Conservation (phyloP, 2,329 filamentous ascomycete species). For the Beauveria medogensis region DNA sequence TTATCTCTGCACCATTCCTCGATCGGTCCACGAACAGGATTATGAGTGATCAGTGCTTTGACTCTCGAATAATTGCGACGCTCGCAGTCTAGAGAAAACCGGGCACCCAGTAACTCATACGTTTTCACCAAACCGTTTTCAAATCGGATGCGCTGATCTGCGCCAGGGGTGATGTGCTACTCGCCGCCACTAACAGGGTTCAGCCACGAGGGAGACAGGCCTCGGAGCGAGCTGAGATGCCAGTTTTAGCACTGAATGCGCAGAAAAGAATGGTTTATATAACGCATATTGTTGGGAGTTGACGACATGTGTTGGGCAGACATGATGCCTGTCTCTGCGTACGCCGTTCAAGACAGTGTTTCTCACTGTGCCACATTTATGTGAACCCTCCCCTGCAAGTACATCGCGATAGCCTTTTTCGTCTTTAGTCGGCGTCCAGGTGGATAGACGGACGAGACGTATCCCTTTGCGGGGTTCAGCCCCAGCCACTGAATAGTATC, state of each 20-base stretch:
- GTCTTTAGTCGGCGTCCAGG: neutral
- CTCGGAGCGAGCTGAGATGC: neutral
- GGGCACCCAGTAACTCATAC: neutral
- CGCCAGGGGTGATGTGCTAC: neutral
- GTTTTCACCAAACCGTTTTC: neutral
- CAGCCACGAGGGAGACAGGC: neutral
- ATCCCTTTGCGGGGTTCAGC: no score
- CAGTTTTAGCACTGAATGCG: neutral
- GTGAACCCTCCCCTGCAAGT: neutral
- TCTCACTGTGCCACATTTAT: neutral
- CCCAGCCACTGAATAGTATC: no score
- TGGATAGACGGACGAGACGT: no score
- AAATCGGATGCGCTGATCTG: neutral
- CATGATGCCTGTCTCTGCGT: neutral
- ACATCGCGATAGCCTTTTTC: neutral
- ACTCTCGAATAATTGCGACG: neutral
- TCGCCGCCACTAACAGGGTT: neutral
- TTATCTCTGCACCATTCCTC: no score
- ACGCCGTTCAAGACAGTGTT: neutral
- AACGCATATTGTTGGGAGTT: neutral
- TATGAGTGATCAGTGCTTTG: neutral
- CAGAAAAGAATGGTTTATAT: neutral
- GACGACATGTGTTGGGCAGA: neutral
- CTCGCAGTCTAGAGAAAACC: neutral
- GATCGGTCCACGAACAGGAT: neutral